A percentile compares a stretch with the other conserved stretches of the same genome.
phyloP scores from a whole-genome alignment of 2,329 filamentous ascomycete species.

The Dactylonectria macrodidyma region DNA sequence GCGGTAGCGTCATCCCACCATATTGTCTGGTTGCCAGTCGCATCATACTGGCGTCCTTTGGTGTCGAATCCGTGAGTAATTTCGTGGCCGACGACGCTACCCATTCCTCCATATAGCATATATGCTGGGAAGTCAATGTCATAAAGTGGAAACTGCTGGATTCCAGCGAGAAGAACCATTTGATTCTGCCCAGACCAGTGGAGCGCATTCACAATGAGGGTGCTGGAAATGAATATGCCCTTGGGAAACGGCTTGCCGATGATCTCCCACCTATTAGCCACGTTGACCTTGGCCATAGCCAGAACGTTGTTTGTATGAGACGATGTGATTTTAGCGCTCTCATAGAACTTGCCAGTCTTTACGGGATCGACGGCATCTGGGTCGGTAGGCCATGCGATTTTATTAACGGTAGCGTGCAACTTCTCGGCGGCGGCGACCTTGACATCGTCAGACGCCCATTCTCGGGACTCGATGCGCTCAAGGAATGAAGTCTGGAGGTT shows the following conservation, averaged over 20 bases:
- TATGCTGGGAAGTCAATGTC: constrained; percentile 75
- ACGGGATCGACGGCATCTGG: constrained; percentile 74
- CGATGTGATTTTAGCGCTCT: constrained; percentile 62
- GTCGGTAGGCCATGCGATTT: constrained; percentile 77
- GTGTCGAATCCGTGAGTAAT: constrained; percentile 80
- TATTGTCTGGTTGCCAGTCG: constrained; percentile 74
- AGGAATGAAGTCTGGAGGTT: constrained; percentile 79
- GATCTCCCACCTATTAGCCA: constrained; percentile 67
- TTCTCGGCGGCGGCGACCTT: constrained; percentile 74
- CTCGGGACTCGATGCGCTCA: constrained; percentile 68
- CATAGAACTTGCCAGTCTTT: constrained; percentile 71
- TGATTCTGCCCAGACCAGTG: constrained; percentile 77
- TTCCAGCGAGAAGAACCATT: constrained; percentile 73
- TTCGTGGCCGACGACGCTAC: constrained; percentile 77
- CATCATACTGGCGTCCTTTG: constrained; percentile 74
- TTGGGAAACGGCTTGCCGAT: constrained; percentile 73
- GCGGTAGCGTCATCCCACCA: constrained; percentile 78
- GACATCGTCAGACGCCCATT: constrained; percentile 77
- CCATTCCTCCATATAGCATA: constrained; percentile 79
- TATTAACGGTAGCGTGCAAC: constrained; percentile 76
- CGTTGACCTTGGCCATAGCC: constrained; percentile 63
- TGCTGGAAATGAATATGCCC: constrained; percentile 73
- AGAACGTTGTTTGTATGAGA: constrained; percentile 73
- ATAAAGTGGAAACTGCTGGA: constrained; percentile 79
- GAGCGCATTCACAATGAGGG: constrained; percentile 74